Evolutionary conservation across 306 rosid genomes (phyloP).

Genomic region (Casuarina glauca): DNA sequence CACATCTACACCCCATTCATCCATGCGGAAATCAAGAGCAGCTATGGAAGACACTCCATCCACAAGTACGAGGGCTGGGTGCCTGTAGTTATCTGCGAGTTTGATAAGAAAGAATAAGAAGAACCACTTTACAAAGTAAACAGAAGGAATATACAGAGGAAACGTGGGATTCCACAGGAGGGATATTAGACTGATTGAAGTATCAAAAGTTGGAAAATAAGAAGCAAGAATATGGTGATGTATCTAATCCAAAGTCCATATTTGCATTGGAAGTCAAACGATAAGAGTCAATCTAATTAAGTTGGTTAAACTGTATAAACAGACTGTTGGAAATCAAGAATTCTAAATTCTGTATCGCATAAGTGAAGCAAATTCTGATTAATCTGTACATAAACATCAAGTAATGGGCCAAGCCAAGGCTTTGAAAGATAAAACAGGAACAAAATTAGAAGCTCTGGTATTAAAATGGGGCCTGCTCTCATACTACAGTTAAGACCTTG

Average conservation of each 20-base stretch:
- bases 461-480: neutral
- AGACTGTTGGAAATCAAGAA: neutral
- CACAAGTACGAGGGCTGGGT: slow-evolving; percentile 94
- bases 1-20: slow-evolving; percentile 98
- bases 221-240: neutral
- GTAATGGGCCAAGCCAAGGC: neutral
- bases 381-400: neutral
- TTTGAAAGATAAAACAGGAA: too few relatives aligned
- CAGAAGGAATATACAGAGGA: neutral
- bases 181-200: neutral
- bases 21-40: slow-evolving; percentile 98
- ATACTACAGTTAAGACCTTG: neutral
- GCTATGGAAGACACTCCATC: slow-evolving; percentile 98
- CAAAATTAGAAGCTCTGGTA: neutral
- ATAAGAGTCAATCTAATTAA: neutral
- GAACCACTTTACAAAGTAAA: slow-evolving; percentile 6
- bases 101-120: slow-evolving; percentile 23
- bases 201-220: neutral
- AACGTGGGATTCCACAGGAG: neutral
- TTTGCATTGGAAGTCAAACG: neutral
- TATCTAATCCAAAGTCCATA: neutral
- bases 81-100: slow-evolving; percentile 70
- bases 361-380: neutral
- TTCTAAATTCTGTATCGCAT: neutral
- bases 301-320: neutral